Evolutionary conservation across 164 flowering plant species (phyloP).

Genomic region (Macadamia integrifolia): DNA sequence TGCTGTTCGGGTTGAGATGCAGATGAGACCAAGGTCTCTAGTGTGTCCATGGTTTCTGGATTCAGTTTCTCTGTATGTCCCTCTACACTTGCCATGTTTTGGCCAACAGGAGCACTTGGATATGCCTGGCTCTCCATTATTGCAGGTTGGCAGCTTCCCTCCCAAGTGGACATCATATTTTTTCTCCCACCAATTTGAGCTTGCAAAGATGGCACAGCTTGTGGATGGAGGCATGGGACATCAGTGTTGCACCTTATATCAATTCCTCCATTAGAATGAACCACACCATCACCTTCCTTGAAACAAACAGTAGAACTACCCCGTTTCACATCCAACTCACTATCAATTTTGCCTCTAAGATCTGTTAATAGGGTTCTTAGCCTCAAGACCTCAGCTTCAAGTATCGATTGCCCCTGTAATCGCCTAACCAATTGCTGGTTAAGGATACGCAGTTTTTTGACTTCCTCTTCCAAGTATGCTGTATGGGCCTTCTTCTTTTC

Average conservation of each 20-base stretch:
- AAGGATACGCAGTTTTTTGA: conserved; percentile 30
- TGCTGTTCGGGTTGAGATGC: conserved; percentile 22
- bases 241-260: conserved; percentile 21
- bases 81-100: conserved; percentile 14
- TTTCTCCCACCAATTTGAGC: conserved; percentile 16
- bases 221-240: conserved; percentile 29
- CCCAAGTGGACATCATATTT: conserved; percentile 15
- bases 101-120: conserved; percentile 13
- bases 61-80: conserved; percentile 12
- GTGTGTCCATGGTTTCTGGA: conserved; percentile 10
- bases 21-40: conserved; percentile 20
- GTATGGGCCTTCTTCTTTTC: conserved; percentile 79
- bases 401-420: conserved; percentile 44
- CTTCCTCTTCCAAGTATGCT: conserved; percentile 66
- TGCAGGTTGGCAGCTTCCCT: conserved; percentile 27
- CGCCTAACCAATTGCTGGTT: conserved; percentile 58
- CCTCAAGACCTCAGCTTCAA: conserved; percentile 57
- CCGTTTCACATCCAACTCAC: conserved; percentile 47
- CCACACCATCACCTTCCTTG: conserved; percentile 33
- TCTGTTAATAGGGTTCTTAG: conserved; percentile 41
- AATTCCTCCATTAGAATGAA: conserved; percentile 10
- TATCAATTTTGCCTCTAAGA: conserved; percentile 48
- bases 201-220: conserved; percentile 14
- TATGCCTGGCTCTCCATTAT: conserved; percentile 20
- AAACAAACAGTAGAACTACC: conserved; percentile 14